Evolutionary conservation across 441 rosid species (phyloP).

Genomic region (Erodium chrysanthum): DNA sequence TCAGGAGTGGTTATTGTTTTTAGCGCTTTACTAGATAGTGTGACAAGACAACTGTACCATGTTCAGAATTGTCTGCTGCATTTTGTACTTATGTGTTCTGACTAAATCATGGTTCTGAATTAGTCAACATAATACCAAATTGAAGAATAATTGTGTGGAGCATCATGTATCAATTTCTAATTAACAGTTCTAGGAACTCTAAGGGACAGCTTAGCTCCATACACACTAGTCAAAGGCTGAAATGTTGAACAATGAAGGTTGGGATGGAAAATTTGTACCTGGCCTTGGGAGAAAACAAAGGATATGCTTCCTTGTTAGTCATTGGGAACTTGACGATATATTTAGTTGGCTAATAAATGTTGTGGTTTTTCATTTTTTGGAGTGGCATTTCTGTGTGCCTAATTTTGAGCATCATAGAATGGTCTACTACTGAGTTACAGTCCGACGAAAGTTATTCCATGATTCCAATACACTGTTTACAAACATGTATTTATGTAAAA

Average conservation of each 20-base stretch:
- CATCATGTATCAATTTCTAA: too few relatives aligned
- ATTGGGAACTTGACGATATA: background rate
- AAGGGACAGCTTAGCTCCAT: too few relatives aligned
- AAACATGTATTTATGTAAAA: background rate
- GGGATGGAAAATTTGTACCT: too few relatives aligned
- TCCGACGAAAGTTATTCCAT: background rate
- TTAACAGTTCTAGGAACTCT: too few relatives aligned
- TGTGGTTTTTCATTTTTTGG: background rate
- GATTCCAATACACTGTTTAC: conserved; percentile 5
- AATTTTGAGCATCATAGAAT: background rate
- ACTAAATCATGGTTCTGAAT: background rate
- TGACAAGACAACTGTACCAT: background rate
- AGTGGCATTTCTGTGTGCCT: background rate
- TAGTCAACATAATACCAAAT: background rate
- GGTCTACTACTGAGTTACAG: background rate
- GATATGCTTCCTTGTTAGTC: background rate
- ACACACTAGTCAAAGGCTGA: too few relatives aligned
- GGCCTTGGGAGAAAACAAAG: background rate
- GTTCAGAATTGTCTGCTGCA: background rate
- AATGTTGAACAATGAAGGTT: too few relatives aligned
- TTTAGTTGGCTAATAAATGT: background rate
- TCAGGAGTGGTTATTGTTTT: background rate
- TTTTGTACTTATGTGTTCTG: background rate
- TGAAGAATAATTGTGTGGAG: too few relatives aligned
- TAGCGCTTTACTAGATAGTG: background rate